phyloP scores from a whole-genome alignment of 108 stramenopile species.

The Nitzschia putrida region DNA sequence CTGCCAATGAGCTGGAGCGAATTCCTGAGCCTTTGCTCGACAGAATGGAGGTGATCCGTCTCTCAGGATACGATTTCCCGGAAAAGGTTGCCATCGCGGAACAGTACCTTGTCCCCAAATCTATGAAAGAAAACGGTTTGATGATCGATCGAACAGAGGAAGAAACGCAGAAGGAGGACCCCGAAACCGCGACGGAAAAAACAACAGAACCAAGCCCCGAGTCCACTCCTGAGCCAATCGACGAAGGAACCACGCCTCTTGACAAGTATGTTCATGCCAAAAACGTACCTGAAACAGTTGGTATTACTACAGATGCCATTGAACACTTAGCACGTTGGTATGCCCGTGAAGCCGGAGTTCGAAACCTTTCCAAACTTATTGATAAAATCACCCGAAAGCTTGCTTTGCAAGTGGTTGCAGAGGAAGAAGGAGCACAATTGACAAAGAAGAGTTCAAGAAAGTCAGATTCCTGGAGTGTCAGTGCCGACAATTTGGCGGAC shows the following conservation, averaged over 20 bases:
- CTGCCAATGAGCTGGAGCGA: constrained; percentile 90
- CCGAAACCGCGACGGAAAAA: constrained; percentile 1
- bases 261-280: constrained; percentile 48
- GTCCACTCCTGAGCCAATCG: constrained; percentile 47
- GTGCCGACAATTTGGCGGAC: constrained; percentile 73
- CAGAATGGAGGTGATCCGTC: constrained; percentile 96
- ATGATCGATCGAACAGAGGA: constrained; percentile 50
- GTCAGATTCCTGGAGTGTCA: constrained; percentile 67
- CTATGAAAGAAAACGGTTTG: constrained; percentile 87
- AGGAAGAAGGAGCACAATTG: constrained; percentile 72
- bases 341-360: constrained; percentile 96
- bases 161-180: constrained; percentile 16
- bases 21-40: constrained; percentile 96
- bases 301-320: constrained; percentile 79
- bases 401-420: constrained; percentile 85
- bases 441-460: constrained; percentile 79
- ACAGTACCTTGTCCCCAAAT: constrained; percentile 94
- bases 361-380: constrained; percentile 93
- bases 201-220: constrained; percentile 4
- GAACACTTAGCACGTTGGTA: constrained; percentile 93
- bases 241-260: constrained; percentile 35
- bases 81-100: constrained; percentile 97
- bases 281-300: constrained; percentile 66
- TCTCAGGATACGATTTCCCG: constrained; percentile 96
- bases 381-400: constrained; percentile 93